Percentiles rank a stretch among this genome's conserved stretches.
Conservation (phyloP, 805 yeast species). For the Suhomyces kilbournensis region DNA sequence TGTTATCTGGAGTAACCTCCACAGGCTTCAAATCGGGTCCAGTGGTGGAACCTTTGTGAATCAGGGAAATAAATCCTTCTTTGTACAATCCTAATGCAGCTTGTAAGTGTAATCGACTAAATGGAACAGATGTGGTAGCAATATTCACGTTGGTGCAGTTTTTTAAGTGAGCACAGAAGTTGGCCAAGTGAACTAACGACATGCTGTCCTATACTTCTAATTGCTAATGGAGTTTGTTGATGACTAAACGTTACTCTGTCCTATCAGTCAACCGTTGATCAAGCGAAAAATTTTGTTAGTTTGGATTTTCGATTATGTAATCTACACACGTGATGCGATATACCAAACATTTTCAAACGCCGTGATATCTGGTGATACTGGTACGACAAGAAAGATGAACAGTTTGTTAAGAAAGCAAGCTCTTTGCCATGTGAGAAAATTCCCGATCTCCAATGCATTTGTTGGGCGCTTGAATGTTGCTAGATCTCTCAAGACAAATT, state of each 20-base stretch:
- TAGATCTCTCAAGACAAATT: background rate
- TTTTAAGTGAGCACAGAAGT: conserved; percentile 84
- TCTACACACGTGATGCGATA: background rate
- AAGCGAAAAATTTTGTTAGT: background rate
- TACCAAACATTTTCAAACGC: background rate
- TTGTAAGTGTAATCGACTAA: conserved; percentile 76
- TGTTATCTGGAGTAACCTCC: conserved; percentile 82
- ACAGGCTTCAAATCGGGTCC: conserved; percentile 82
- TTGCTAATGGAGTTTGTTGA: background rate
- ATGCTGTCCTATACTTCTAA: conserved; percentile 30
- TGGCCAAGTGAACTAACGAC: conserved; percentile 84
- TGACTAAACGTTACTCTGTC: background rate
- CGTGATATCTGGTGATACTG: background rate
- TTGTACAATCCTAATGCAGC: conserved; percentile 81
- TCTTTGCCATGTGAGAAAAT: background rate
- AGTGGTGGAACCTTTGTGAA: conserved; percentile 76
- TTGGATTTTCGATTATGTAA: background rate
- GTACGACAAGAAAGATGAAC: background rate
- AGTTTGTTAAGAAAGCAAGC: background rate
- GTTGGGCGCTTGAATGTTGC: background rate
- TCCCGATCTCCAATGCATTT: background rate
- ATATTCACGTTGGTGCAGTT: conserved; percentile 77
- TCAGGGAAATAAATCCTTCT: conserved; percentile 82
- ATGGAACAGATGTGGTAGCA: conserved; percentile 77
- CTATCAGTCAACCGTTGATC: background rate